Base-by-base conservation (phyloP, 2,329 filamentous ascomycete genomes). In the Teratosphaeria zuluensis region DNA sequence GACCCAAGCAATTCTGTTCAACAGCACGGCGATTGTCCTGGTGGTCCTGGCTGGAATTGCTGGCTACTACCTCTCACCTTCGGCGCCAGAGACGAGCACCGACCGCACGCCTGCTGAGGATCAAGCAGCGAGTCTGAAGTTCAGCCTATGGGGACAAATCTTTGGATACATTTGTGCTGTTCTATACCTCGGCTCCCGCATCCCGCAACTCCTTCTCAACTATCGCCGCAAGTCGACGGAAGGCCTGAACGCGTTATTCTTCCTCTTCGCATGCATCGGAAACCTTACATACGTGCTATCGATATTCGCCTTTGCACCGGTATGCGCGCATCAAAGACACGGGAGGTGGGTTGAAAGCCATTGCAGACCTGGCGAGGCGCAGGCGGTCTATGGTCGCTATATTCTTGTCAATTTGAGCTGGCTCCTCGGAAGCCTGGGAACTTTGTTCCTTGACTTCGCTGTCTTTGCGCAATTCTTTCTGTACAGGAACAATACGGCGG, bases 391-490 rank as follows among this genome's bases (percentile, higher is more conserved):
- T 73, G 84, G 82, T 31, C 78, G 80, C 62, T 96, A 97, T 75
- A 86, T 97, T 32, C 81, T 92, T 7, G 88, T 97, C 35, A 99
- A 97, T 72, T 76, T 90, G 32, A 92, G 88, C 64, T 99, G 94
- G 94, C 70, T 99, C 60, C 79, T 91, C 3, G 94, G 94, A 1
- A 96, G 92, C 71, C 79, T 94, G 54, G 91, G 95, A 0, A 96
- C 92, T 1, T 76, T 97, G 58, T 75, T 94, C 58, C 76, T 97
- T 63, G 94, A 97, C 74, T 78, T 92, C 71, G 84, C 82, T 31
- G 94, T 97, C 2, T 96, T 96, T 73, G 83, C 84, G 11, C 92
- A 97, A 74, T 96, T 95, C 71, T 96, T 95, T 71, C 73, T 95
- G 69, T 97, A 97, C 73, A 81, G 79, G 64, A 76, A 75, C 58